Evolutionary conservation across 2,329 filamentous ascomycete species (phyloP), one percentile per base, ranked within the genome.

Genomic region (Ophiocordyceps camponoti-floridani): DNA sequence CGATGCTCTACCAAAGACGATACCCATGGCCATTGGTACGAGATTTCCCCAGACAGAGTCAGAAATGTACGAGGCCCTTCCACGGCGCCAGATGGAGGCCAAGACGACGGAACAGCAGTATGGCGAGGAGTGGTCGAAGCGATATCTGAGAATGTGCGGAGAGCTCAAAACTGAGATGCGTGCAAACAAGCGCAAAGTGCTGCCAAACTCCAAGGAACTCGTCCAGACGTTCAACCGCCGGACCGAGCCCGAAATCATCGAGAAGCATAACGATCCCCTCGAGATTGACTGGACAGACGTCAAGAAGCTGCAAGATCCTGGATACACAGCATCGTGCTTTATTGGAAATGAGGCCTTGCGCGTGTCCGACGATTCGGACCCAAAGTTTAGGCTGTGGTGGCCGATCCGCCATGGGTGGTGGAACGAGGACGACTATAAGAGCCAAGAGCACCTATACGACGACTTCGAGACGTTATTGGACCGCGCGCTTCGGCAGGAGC

Each of bases 121-220:
- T 59, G 89, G 87, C 43, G 79, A 93, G 54, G 88, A 95, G 58
- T 79, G 70, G 73, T 66, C 71, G 41, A 79, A 78, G 58, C 79
- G 74, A 56, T 96, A 88, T 62, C 77, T 77, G 46, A 82, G 81
- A 56, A 83, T 91, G 81, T 84, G 78, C 48, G 78, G 79, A 45
- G 88, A 95, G 41, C 75, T 98, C 48, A 94, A 94, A 63, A 67
- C 81, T 2, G 83, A 86, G 44, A 94, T 96, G 84, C 80, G 89
- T 49, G 76, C 79, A 52, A 94, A 94, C 64, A 96, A 96, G 70
- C 80, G 86, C 57, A 84, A 94, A 59, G 88, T 95, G 14, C 66
- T 96, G 43, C 91, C 91, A n/a, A 96, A 96, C 58, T 95, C 88
- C 0, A 94, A 94, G 61, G 91, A 98, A 57, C 70, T 95, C 47